Conservation (phyloP, 805 yeast genomes). For the Metschnikowia proteae region DNA sequence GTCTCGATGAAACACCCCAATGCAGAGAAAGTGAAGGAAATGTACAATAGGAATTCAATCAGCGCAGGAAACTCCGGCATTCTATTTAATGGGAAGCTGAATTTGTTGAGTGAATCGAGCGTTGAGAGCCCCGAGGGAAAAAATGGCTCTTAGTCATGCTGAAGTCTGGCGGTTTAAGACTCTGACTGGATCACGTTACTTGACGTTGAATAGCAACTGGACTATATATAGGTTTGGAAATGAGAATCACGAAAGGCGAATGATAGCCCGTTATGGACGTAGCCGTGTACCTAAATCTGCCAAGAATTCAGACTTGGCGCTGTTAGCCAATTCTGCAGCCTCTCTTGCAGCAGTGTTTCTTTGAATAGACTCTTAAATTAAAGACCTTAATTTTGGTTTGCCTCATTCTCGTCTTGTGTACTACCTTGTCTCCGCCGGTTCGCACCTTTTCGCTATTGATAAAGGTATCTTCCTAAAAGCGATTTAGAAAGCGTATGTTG, state of each 20-base stretch:
- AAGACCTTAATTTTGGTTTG: too few relatives aligned
- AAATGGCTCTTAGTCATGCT: background rate
- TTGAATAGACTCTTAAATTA: constrained; percentile 78
- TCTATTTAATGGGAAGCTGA: constrained; percentile 47
- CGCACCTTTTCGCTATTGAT: background rate
- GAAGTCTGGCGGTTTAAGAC: background rate
- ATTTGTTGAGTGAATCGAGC: constrained; percentile 52
- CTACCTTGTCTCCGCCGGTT: background rate
- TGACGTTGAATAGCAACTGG: background rate
- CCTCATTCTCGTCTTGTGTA: background rate
- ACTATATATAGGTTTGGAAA: background rate
- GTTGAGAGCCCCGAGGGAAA: constrained; percentile 13
- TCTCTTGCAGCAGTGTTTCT: constrained; percentile 91
- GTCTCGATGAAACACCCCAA: constrained; percentile 47
- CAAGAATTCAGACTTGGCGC: constrained; percentile 84
- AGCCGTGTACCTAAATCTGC: constrained; percentile 34
- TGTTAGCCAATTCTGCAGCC: constrained; percentile 87
- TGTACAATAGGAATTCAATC: constrained; percentile 53
- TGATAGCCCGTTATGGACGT: too few relatives aligned
- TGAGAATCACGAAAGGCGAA: background rate
- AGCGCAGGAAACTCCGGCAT: constrained; percentile 46
- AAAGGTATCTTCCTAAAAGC: background rate
- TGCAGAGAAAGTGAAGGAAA: constrained; percentile 57
- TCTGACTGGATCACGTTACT: background rate
- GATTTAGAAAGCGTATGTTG: too few relatives aligned